These are phyloP conservation scores for Nicotiana knightiana DNA, from an alignment of 257 asterid genomes.

Conservation along the genomic window DNA sequence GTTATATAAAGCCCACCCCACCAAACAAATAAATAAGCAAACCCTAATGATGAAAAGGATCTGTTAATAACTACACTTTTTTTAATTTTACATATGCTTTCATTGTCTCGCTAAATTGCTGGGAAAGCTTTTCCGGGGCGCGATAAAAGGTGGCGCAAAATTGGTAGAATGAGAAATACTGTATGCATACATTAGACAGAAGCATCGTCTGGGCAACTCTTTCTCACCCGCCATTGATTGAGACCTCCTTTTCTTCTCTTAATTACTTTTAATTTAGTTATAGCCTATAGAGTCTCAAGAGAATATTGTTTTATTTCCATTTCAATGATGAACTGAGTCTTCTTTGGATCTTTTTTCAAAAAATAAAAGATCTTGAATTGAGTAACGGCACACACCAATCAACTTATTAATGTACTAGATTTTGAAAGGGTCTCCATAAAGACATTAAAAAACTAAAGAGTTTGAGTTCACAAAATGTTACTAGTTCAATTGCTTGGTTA, in stretches of 20 bases:
- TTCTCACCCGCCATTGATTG: constrained; percentile 42
- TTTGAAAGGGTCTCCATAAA: too few species aligned
- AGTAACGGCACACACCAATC: too few species aligned
- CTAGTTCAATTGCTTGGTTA: too few species aligned
- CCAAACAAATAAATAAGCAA: constrained; percentile 17
- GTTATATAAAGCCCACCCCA: constrained; percentile 29
- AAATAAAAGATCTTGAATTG: too few species aligned
- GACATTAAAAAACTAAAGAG: too few species aligned
- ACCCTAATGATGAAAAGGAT: constrained; percentile 61
- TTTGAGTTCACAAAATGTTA: too few species aligned
- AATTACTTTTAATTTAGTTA: neutral
- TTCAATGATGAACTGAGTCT: too few species aligned
- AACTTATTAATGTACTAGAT: too few species aligned
- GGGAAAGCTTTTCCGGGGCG: constrained; percentile 46
- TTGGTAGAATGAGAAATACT: constrained; percentile 16
- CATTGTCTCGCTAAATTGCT: constrained; percentile 43
- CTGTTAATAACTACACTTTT: neutral
- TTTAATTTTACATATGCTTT: neutral
- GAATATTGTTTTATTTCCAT: too few species aligned
- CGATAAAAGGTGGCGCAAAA: constrained; percentile 54
- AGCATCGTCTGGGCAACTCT: constrained; percentile 27
- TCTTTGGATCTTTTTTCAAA: too few species aligned
- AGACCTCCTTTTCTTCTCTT: constrained; percentile 25
- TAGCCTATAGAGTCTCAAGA: too few species aligned
- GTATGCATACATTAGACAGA: neutral